These are phyloP conservation scores for Nothomitra cinnamomea DNA, from an alignment of 2,329 filamentous ascomycete genomes.

Conservation along the genomic window DNA sequence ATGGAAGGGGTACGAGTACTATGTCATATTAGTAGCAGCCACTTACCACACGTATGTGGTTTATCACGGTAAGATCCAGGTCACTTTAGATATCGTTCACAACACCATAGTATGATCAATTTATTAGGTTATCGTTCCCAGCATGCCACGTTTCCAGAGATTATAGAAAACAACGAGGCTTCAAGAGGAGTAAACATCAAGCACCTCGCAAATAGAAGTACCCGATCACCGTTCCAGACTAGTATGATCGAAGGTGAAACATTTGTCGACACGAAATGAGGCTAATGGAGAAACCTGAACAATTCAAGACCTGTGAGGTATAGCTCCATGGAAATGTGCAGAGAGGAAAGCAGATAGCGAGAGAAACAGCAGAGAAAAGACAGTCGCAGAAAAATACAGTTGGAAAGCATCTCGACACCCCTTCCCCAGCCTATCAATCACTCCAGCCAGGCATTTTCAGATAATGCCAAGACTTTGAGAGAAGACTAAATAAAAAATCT, in stretches of 20 bases:
- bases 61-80: slow-evolving; percentile 11
- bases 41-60: slow-evolving; percentile 9
- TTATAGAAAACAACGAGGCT: background rate
- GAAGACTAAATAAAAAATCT: background rate
- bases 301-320: background rate
- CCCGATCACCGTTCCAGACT: slow-evolving; percentile 3
- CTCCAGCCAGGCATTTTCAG: background rate
- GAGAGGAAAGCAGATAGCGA: background rate
- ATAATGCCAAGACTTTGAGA: background rate
- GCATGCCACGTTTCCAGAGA: slow-evolving; percentile 3
- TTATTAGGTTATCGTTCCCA: slow-evolving; percentile 4
- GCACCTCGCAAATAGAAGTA: background rate
- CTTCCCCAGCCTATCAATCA: background rate
- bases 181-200: slow-evolving; percentile 1
- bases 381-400: background rate
- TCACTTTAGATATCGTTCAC: background rate
- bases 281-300: background rate
- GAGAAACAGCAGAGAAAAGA: background rate
- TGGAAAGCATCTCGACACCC: background rate
- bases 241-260: background rate
- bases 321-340: background rate
- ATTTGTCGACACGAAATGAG: background rate
- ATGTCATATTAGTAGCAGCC: no score
- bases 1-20: no score
- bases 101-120: slow-evolving; percentile 3